Evolutionary conservation across 2,329 filamentous ascomycete genomes (phyloP), one percentile per base, ranked within the genome.

Genomic region (Neonectria sp.): DNA sequence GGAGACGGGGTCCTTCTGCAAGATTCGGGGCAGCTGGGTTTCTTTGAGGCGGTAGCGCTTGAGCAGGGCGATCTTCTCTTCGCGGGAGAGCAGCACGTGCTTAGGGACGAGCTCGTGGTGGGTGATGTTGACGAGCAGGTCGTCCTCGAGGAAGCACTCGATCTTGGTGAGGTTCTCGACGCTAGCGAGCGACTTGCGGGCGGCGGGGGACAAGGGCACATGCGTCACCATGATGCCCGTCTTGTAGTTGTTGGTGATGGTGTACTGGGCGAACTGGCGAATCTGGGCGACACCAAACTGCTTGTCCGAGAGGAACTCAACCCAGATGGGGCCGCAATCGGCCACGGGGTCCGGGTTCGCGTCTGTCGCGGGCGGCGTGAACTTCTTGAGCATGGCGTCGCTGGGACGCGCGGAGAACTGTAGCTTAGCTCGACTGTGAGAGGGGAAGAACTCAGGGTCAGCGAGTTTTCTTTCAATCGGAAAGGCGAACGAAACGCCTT

Each of bases 71-170:
- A 85, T 84, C 88, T 98, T 98, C 86, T 99, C 96, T 76, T 97
- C 94, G 52, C 91, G 89, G 76, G 94, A 97, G 63, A 99, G 89
- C 68, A 98, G 84, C 43, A 98, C 91, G 79, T 99, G 96, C 80
- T 93, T 95, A 51, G 96, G 96, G 33, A 99, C 96, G 63, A 99
- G 89, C 83, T 98, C 95, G 84, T 99, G 96, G 81, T 95, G 93
- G 67, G 95, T 98, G 82, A 99, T 98, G 84, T 99, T 99, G 82
- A 99, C 95, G 67, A 98, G 88, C 75, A 99, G 83, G 83, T 99
- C 96, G 80, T 96, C 93, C 86, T 98, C 96, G 75, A 95, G 90
- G 85, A 99, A 99, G 79, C 94, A 94, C 85, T 99, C 96, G 78
- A 98, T 94, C 77, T 93, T 90, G 62, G 92, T 93, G 79, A 90